Evolutionary conservation across 805 yeast species (phyloP).

Genomic region (Blastobotrys parvus): DNA sequence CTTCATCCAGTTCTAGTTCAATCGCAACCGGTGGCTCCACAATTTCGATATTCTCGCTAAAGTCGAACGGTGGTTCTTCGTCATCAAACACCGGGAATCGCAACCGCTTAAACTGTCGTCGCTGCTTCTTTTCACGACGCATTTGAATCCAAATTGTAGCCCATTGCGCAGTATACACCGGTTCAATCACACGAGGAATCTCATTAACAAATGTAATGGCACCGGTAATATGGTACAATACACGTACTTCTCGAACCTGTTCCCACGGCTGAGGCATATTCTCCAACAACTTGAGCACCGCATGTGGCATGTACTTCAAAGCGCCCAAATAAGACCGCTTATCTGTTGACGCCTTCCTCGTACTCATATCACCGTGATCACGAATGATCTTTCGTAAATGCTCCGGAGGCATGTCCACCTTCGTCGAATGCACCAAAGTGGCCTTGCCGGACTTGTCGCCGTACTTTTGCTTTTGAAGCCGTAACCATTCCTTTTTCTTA

Average conservation of each 20-base stretch:
- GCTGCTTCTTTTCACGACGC: conserved; percentile 90
- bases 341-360: conserved; percentile 70
- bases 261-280: conserved; percentile 99
- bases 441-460: conserved; percentile 31
- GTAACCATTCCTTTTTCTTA: conserved; percentile 52
- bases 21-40: conserved; percentile 68
- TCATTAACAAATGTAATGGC: conserved; percentile 95
- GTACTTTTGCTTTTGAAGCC: conserved; percentile 52
- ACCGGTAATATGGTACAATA: conserved; percentile 82
- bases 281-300: conserved; percentile 77
- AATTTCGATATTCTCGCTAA: conserved; percentile 70
- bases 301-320: conserved; percentile 92
- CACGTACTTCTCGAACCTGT: conserved; percentile 71
- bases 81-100: conserved; percentile 95
- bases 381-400: conserved; percentile 77
- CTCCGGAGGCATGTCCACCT: conserved; percentile 87
- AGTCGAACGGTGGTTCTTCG: conserved; percentile 87
- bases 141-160: conserved; percentile 85
- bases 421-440: conserved; percentile 47
- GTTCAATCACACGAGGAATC: conserved; percentile 83
- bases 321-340: conserved; percentile 86
- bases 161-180: conserved; percentile 92
- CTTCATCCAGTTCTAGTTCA: conserved; percentile 53
- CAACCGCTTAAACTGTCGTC: conserved; percentile 84
- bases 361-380: conserved; percentile 79